Evolutionary conservation across 2,329 filamentous ascomycete genomes (phyloP), one percentile per base, ranked within the genome.

Genomic region (Ceratocystis destructans): DNA sequence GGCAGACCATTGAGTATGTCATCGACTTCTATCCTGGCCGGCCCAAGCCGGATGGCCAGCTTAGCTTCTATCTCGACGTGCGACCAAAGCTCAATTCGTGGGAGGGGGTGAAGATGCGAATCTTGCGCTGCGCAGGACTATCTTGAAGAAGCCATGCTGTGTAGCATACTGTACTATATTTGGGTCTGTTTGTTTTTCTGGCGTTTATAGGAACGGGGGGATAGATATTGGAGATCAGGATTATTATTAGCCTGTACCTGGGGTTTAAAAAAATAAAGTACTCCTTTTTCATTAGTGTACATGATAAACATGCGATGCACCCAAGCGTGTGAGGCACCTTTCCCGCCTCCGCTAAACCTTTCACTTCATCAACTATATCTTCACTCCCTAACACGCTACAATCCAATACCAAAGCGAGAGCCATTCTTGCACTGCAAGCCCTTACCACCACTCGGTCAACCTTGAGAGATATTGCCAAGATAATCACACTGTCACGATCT

Each of bases 21-120:
- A 99, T 99, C 75, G 94, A 99, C 76, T 99, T 99, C 72, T 99
- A 99, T 74, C 86, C 90, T 4, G 94, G 94, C 0, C 79, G 82
- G 5, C 66, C 66, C 25, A 76, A 77, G 2, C 74, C 73, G 22
- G 73, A 72, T 31, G 72, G 73, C 37, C 73, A 75, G 1, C 77
- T 79, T 5, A 87, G 84, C 70, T 88, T 88, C 72, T 87, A 86
- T 71, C 75, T 88, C 17, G 84, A 88, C 71, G 85, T 88, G 55
- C 77, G 85, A 71, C 86, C 86, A 0, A 88, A 88, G 77, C 72
- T 88, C 69, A 87, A 87, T 72, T 82, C 79, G 1, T 84, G 82
- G 79, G 85, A 88, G 74, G 86, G 85, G 0, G 78, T 85, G 71
- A 86, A 83, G 77, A 88, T 88, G 85, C 79, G 86, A 45, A 78